These are phyloP conservation scores for Canavalia ensiformis DNA, from an alignment of 306 rosid species.

Conservation along the genomic window DNA sequence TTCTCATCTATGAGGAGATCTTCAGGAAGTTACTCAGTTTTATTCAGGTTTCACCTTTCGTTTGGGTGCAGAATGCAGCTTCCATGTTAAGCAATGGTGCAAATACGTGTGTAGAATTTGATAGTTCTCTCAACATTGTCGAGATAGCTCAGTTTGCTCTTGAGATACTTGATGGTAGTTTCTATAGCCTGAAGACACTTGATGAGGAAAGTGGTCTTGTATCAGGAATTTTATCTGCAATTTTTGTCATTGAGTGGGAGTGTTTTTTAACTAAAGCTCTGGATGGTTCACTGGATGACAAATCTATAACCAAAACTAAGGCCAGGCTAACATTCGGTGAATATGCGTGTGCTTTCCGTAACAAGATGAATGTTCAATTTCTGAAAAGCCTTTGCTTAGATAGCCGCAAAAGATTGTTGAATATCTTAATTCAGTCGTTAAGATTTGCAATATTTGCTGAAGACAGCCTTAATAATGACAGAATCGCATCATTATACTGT, in stretches of 20 bases:
- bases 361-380: conserved; percentile 66
- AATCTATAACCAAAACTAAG: conserved; percentile 52
- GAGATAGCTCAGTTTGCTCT: conserved; percentile 79
- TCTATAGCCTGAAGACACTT: conserved; percentile 71
- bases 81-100: conserved; percentile 58
- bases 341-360: conserved; percentile 58
- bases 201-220: conserved; percentile 68
- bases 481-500: conserved; percentile 66
- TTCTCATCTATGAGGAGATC: conserved; percentile 70
- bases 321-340: conserved; percentile 69
- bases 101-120: conserved; percentile 52
- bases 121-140: conserved; percentile 55
- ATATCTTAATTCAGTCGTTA: conserved; percentile 65
- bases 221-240: conserved; percentile 74
- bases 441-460: conserved; percentile 75
- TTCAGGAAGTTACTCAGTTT: conserved; percentile 74
- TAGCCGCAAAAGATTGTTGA: conserved; percentile 58
- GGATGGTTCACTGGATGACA: conserved; percentile 58
- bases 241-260: conserved; percentile 82
- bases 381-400: conserved; percentile 63
- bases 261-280: conserved; percentile 57
- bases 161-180: conserved; percentile 80
- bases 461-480: conserved; percentile 60
- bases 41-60: conserved; percentile 68
- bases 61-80: conserved; percentile 74